Evolutionary conservation across 305 asterid species (phyloP).

Genomic region (Fraxinus paxiana): DNA sequence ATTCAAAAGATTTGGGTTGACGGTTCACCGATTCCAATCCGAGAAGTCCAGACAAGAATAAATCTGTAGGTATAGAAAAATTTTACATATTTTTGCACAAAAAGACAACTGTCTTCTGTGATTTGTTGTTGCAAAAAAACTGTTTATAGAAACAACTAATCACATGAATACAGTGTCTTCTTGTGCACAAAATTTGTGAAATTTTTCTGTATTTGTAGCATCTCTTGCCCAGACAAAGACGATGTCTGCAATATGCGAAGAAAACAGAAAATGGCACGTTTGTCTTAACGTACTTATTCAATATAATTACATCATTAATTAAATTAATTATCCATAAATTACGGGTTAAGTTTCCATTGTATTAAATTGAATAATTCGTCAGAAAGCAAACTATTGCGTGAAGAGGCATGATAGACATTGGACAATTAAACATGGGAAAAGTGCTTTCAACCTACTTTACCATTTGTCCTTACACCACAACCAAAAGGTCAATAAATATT

Average conservation of each 20-base stretch:
- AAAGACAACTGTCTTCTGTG: no score
- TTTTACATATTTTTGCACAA: no score
- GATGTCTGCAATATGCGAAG: neutral
- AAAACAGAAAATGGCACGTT: neutral
- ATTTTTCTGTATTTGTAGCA: no score
- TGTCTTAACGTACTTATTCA: neutral
- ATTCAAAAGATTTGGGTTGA: neutral
- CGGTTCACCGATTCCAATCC: neutral
- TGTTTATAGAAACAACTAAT: no score
- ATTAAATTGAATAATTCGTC: neutral
- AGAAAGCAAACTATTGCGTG: neutral
- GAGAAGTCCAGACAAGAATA: neutral
- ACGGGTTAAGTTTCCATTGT: neutral
- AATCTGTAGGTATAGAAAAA: no score
- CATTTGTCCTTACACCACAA: constrained; percentile 3
- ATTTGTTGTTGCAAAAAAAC: no score
- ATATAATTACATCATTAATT: neutral
- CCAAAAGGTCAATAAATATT: neutral
- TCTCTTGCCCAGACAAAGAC: neutral
- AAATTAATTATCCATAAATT: neutral
- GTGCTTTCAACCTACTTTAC: constrained; percentile 27
- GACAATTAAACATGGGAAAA: constrained; percentile 23
- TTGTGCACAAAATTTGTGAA: no score
- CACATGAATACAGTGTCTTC: no score
- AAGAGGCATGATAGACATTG: neutral